Evolutionary conservation across 2,329 filamentous ascomycete genomes (phyloP).

Genomic region (Boeremia exigua): DNA sequence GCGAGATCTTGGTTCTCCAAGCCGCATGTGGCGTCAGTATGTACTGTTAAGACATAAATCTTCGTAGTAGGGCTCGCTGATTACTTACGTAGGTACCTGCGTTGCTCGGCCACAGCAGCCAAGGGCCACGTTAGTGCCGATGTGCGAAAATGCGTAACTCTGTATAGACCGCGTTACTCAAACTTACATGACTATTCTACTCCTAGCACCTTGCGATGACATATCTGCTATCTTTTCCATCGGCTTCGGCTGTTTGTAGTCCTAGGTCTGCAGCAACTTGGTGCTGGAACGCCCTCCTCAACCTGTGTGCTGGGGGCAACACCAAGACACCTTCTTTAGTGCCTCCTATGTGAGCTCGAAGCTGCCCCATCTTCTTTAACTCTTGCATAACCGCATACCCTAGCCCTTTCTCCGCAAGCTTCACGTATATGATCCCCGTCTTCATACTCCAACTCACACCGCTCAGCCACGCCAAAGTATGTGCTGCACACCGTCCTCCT

Average conservation of each 20-base stretch:
- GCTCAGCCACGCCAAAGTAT: neutral
- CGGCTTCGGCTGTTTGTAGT: neutral
- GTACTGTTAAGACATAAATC: too few species aligned
- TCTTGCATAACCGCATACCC: neutral
- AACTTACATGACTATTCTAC: too few species aligned
- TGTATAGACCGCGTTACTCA: too few species aligned
- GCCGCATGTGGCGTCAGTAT: too few species aligned
- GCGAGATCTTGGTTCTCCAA: too few species aligned
- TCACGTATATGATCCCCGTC: neutral
- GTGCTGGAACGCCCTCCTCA: conserved; percentile 4
- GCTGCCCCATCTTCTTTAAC: neutral
- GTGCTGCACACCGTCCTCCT: neutral
- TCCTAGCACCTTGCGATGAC: conserved; percentile 1
- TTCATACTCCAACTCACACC: neutral
- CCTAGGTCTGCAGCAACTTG: neutral
- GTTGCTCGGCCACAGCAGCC: too few species aligned
- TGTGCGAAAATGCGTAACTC: too few species aligned
- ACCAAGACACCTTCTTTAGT: neutral
- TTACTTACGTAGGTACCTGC: too few species aligned
- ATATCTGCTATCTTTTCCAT: neutral
- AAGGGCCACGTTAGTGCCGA: too few species aligned
- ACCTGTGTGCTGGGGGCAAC: neutral
- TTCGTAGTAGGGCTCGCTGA: too few species aligned
- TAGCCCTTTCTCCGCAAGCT: neutral
- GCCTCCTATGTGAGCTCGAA: neutral